Evolutionary conservation across 768 basidiomycete genomes (phyloP).

Genomic region (Nevesoporus exiguus): DNA sequence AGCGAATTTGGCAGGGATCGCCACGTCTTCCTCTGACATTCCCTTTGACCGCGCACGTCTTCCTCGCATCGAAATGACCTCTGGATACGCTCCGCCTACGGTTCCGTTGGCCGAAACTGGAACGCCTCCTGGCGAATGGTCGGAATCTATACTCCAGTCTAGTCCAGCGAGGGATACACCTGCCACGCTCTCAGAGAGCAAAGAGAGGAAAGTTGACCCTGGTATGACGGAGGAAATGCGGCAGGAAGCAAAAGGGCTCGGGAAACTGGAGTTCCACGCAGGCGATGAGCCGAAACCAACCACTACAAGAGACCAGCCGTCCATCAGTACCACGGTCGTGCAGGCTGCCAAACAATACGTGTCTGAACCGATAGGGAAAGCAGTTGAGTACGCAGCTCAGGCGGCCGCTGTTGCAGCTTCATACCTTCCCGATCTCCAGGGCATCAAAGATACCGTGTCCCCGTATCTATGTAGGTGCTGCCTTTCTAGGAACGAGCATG

Average conservation of each 20-base stretch:
- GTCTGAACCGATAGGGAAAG: background rate
- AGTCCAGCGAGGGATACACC: slow-evolving; percentile 3
- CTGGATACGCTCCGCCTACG: slow-evolving; percentile 9
- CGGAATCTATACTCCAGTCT: slow-evolving; percentile 18
- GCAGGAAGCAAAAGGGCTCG: background rate
- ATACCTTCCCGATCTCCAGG: slow-evolving; percentile 1
- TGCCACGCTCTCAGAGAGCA: background rate
- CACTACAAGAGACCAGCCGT: background rate
- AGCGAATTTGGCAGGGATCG: slow-evolving; percentile 1
- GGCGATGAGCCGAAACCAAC: background rate
- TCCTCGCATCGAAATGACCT: slow-evolving; percentile 9
- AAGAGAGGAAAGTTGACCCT: background rate
- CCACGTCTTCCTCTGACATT: background rate
- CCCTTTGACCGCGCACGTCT: background rate
- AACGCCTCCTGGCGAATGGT: slow-evolving; percentile 17
- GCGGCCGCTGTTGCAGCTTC: slow-evolving; percentile 1
- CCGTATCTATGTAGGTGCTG: slow-evolving; percentile 13
- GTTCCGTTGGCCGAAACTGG: slow-evolving; percentile 19
- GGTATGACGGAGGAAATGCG: background rate
- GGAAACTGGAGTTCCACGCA: background rate
- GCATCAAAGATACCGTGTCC: background rate
- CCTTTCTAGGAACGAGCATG: background rate
- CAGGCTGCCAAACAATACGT: slow-evolving; percentile 4
- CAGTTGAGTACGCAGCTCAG: background rate
- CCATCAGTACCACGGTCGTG: background rate